Percentiles rank a stretch among this genome's conserved stretches.
Conservation (phyloP, 1,139 yeast species). For the Hemisphaericaspora lyxosophila region DNA sequence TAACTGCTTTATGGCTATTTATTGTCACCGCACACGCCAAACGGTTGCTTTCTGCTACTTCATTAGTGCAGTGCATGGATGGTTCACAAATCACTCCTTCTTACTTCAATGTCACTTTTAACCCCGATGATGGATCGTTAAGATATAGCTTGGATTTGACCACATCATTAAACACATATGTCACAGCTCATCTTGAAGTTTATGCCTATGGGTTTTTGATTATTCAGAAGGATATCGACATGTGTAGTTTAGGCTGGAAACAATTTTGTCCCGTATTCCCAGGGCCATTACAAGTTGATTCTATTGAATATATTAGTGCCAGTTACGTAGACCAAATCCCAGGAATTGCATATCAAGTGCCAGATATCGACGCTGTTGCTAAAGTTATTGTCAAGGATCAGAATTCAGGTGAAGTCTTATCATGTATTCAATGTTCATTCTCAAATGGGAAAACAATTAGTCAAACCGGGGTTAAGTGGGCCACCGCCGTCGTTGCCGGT, state of each 20-base stretch:
- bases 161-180: slow-evolving; percentile 58
- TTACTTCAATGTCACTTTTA: slow-evolving; percentile 63
- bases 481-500: slow-evolving; percentile 78
- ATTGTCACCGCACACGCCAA: slow-evolving; percentile 17
- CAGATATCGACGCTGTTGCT: slow-evolving; percentile 75
- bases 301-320: slow-evolving; percentile 55
- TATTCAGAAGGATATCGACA: slow-evolving; percentile 51
- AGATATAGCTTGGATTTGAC: slow-evolving; percentile 61
- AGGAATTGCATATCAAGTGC: slow-evolving; percentile 70
- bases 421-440: slow-evolving; percentile 70
- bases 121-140: slow-evolving; percentile 63
- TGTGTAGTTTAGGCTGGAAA: slow-evolving; percentile 67
- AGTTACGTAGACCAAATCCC: slow-evolving; percentile 55
- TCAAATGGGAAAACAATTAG: slow-evolving; percentile 73
- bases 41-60: slow-evolving; percentile 56
- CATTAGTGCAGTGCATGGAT: slow-evolving; percentile 75
- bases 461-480: slow-evolving; percentile 81
- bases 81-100: slow-evolving; percentile 63
- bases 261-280: slow-evolving; percentile 80
- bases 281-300: slow-evolving; percentile 66
- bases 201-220: slow-evolving; percentile 75
- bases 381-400: slow-evolving; percentile 46
- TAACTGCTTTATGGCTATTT: neutral
- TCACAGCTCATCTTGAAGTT: slow-evolving; percentile 60
- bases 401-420: slow-evolving; percentile 44